Base-by-base conservation (phyloP, 352 stramenopile genomes). In the Globisporangium ultimum region DNA sequence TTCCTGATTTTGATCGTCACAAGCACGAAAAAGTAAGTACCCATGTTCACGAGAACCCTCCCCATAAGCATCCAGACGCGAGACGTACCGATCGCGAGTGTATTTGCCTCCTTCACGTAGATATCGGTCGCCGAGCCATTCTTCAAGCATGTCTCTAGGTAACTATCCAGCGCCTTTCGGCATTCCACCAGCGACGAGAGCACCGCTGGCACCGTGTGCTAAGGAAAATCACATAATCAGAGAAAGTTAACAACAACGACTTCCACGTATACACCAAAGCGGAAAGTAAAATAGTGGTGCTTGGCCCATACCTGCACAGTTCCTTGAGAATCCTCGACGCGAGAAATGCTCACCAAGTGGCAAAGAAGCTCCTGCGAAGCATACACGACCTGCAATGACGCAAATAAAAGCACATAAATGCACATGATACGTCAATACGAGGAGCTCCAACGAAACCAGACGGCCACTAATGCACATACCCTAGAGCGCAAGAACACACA, bases 101-200 rank as follows among this genome's bases (percentile, higher is more conserved):
- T 67, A 34, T 71, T 76, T 11, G 82, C 80, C 48, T 90, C 70
- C 63, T 81, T 71, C 41, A 87, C 62, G 58, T 90, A 89, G 28
- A 82, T 65, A 60, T 90, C 76, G 1, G 67, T 81, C 47, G 70
- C 65, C 14, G 64, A 76, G 21, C 74, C 85, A 40, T 84, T 76
- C 56, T 89, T 89, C 14, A 87, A 53, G 18, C 80, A 88, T 12
- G 76, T 88, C 53, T 92, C 80, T 57, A 88, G 78, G 63, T 88
- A 93, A 0, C 58, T 68, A 13, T 80, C 78, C 40, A 93, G 61
- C 6, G 77, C 71, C 22, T 77, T 79, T 42, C 78, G 80, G 58
- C 83, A 91, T 43, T 87, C 77, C 13, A 89, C 60, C 3, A 93
- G 76, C 50, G 83, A 93, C 32, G 74, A 71, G 20, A 93, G 60